A percentile compares a stretch with the other conserved stretches of the same genome.
These are phyloP conservation scores for Phytophthora crassamura DNA, from an alignment of 352 stramenopile genomes.

Conservation along the genomic window DNA sequence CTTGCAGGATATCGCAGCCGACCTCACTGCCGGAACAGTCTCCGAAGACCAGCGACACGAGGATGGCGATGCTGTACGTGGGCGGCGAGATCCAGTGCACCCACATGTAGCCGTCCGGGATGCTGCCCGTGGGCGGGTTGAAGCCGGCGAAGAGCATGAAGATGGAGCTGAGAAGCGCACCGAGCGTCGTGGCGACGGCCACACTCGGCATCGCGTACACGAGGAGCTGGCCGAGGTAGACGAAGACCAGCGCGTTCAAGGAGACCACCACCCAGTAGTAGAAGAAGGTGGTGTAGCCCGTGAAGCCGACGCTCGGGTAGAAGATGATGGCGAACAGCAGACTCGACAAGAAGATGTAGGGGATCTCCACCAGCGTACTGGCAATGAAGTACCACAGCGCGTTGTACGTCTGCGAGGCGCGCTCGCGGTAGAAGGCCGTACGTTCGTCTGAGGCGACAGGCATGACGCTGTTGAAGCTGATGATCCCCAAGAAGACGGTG, in stretches of 20 bases:
- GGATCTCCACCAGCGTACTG: slow-evolving; percentile 80
- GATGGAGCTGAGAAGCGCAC: slow-evolving; percentile 46
- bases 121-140: slow-evolving; percentile 49
- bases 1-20: slow-evolving; percentile 41
- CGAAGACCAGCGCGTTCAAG: slow-evolving; percentile 47
- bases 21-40: slow-evolving; percentile 33
- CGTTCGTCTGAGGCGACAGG: slow-evolving; percentile 83
- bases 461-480: slow-evolving; percentile 81
- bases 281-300: slow-evolving; percentile 36
- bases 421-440: slow-evolving; percentile 93
- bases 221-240: slow-evolving; percentile 53
- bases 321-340: slow-evolving; percentile 54
- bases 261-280: slow-evolving; percentile 55
- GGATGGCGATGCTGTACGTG: slow-evolving; percentile 45
- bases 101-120: slow-evolving; percentile 56
- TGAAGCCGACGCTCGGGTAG: slow-evolving; percentile 47
- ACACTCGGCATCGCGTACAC: slow-evolving; percentile 46
- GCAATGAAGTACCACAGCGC: slow-evolving; percentile 81
- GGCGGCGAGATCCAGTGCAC: slow-evolving; percentile 50
- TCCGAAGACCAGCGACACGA: slow-evolving; percentile 35
- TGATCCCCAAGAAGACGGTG: slow-evolving; percentile 82
- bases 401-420: too few relatives aligned
- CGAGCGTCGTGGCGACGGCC: slow-evolving; percentile 34
- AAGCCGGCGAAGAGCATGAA: slow-evolving; percentile 53
- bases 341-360: slow-evolving; percentile 49